Percentiles rank a stretch among this genome's conserved stretches.
phyloP scores from a whole-genome alignment of 768 basidiomycete genomes.

The Termitomyces sp. region DNA sequence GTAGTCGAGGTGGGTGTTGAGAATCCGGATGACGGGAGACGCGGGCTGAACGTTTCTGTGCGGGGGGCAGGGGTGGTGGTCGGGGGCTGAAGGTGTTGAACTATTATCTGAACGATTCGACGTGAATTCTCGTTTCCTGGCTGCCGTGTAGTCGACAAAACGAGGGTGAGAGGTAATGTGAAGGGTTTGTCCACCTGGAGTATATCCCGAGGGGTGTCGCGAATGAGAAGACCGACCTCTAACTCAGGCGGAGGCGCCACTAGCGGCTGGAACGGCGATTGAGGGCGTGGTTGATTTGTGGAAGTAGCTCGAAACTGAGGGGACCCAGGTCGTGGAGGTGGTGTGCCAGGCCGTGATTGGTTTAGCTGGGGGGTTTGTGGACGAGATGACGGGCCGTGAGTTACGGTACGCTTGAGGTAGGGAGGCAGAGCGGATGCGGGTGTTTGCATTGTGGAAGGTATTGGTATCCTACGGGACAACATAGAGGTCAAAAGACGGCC shows the following conservation, averaged over 20 bases:
- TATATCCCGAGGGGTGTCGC: slow-evolving; percentile 41
- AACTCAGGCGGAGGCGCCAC: slow-evolving; percentile 37
- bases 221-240: slow-evolving; percentile 57
- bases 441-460: slow-evolving; percentile 41
- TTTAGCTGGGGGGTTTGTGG: slow-evolving; percentile 59
- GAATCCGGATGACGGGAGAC: slow-evolving; percentile 47
- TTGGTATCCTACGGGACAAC: slow-evolving; percentile 78
- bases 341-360: slow-evolving; percentile 55
- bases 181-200: slow-evolving; percentile 61
- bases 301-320: slow-evolving; percentile 44
- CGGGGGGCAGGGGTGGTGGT: slow-evolving; percentile 19
- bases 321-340: slow-evolving; percentile 44
- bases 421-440: slow-evolving; percentile 74
- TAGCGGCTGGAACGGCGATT: slow-evolving; percentile 29
- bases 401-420: slow-evolving; percentile 63
- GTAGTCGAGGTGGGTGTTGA: slow-evolving; percentile 50
- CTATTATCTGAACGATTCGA: slow-evolving; percentile 49
- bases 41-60: slow-evolving; percentile 30
- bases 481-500: slow-evolving; percentile 87
- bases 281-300: slow-evolving; percentile 32
- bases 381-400: slow-evolving; percentile 42
- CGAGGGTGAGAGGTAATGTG: slow-evolving; percentile 50
- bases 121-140: slow-evolving; percentile 28
- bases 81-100: slow-evolving; percentile 62
- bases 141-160: slow-evolving; percentile 46